Conservation (phyloP, 106 monocot genomes). For the Dactylorhiza incarnata region DNA sequence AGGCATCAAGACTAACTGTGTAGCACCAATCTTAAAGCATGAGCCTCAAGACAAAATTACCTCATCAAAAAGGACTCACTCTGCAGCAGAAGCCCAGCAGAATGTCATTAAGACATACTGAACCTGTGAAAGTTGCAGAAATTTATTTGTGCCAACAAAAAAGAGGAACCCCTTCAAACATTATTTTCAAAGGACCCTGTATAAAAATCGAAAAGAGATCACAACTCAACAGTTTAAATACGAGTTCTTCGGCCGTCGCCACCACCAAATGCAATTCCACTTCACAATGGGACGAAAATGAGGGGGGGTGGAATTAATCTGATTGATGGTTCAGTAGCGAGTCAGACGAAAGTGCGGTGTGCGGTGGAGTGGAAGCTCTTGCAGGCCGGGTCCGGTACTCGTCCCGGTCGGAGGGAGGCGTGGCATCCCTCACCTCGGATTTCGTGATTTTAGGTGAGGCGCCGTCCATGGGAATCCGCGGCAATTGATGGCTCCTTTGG, state of each 20-base stretch:
- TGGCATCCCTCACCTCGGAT: neutral
- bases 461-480: constrained; percentile 13
- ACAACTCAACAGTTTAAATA: neutral
- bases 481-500: constrained; percentile 18
- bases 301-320: neutral
- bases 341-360: neutral
- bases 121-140: neutral
- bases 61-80: neutral
- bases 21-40: too few relatives aligned
- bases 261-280: constrained; percentile 1
- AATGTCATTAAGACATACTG: neutral
- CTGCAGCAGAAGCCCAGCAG: neutral
- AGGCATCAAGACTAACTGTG: too few relatives aligned
- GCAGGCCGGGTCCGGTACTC: neutral
- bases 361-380: neutral
- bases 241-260: neutral
- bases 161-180: neutral
- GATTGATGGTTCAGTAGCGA: constrained; percentile 4
- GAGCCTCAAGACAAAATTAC: neutral
- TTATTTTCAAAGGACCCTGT: neutral
- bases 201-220: neutral
- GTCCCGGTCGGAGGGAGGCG: neutral
- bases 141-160: neutral
- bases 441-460: constrained; percentile 1
- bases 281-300: neutral